These are phyloP conservation scores for Teunomyces gatunensis DNA, from an alignment of 805 yeast genomes.

Conservation along the genomic window DNA sequence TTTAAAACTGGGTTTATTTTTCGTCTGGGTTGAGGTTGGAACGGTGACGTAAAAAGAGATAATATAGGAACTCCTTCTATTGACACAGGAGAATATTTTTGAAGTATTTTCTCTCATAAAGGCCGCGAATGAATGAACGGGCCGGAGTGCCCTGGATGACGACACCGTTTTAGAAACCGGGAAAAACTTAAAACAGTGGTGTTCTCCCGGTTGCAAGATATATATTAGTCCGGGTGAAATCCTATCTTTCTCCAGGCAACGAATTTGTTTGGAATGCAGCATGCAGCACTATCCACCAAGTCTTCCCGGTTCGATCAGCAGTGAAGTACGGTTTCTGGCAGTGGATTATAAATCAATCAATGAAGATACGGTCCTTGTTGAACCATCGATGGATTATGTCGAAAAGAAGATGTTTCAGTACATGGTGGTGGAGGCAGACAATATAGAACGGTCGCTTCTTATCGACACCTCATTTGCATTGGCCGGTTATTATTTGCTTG, in stretches of 20 bases:
- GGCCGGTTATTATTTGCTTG: constrained; percentile 8
- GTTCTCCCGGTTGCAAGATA: too few relatives aligned
- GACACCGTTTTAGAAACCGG: neutral
- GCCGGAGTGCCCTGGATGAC: neutral
- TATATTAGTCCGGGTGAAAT: too few relatives aligned
- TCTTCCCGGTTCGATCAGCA: neutral
- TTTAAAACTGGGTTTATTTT: too few relatives aligned
- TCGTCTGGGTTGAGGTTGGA: neutral
- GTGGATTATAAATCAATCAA: neutral
- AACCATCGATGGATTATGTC: constrained; percentile 8
- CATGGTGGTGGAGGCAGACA: neutral
- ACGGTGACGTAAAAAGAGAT: neutral
- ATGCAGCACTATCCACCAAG: neutral
- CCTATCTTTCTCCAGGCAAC: too few relatives aligned
- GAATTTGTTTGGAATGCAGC: too few relatives aligned
- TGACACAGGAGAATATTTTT: too few relatives aligned
- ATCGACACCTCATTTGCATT: constrained; percentile 7
- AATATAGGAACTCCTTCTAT: neutral
- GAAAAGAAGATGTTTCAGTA: constrained; percentile 5
- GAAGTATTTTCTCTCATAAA: too few relatives aligned
- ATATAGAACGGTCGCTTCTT: constrained; percentile 3
- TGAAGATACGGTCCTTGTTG: neutral
- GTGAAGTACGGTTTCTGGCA: neutral
- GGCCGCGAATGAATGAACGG: too few relatives aligned
- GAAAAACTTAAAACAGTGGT: too few relatives aligned